phyloP scores from a whole-genome alignment of 169 alveolate genomes.

The Eimeria necatrix region DNA sequence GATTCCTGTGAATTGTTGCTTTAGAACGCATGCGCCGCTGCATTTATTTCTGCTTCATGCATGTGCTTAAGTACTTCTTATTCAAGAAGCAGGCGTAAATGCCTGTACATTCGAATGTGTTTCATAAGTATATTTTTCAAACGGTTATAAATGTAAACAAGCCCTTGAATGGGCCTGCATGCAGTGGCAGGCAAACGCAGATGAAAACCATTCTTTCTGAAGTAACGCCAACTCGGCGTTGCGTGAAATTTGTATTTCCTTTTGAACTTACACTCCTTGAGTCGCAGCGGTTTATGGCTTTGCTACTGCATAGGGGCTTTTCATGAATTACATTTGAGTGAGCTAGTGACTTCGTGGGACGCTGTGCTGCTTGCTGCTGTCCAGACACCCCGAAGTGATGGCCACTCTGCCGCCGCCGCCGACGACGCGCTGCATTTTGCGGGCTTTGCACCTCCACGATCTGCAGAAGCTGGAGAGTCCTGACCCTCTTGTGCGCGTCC shows the following conservation, averaged over 20 bases:
- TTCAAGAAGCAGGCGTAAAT: too few species aligned
- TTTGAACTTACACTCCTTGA: background rate
- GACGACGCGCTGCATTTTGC: conserved; percentile 51
- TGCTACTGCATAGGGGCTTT: background rate
- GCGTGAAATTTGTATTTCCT: background rate
- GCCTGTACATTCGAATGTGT: too few species aligned
- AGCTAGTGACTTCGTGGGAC: too few species aligned
- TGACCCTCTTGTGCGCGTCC: conserved; percentile 89
- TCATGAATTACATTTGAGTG: background rate
- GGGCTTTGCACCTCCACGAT: conserved; percentile 87
- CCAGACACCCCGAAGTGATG: conserved; percentile 78
- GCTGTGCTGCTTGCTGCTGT: conserved; percentile 3
- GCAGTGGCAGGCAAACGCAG: too few species aligned
- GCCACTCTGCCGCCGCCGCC: conserved; percentile 78
- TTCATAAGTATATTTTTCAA: too few species aligned
- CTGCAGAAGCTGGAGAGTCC: conserved; percentile 88
- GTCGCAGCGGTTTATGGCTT: background rate
- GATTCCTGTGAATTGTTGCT: too few species aligned
- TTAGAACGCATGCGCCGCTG: background rate
- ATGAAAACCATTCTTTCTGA: too few species aligned
- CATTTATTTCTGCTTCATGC: background rate
- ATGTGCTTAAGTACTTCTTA: background rate
- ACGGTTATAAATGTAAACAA: too few species aligned
- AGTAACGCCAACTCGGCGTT: too few species aligned
- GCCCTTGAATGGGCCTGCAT: too few species aligned